Conservation (phyloP, 495 filamentous ascomycete genomes). For the Aspergillus incahuasiensis region DNA sequence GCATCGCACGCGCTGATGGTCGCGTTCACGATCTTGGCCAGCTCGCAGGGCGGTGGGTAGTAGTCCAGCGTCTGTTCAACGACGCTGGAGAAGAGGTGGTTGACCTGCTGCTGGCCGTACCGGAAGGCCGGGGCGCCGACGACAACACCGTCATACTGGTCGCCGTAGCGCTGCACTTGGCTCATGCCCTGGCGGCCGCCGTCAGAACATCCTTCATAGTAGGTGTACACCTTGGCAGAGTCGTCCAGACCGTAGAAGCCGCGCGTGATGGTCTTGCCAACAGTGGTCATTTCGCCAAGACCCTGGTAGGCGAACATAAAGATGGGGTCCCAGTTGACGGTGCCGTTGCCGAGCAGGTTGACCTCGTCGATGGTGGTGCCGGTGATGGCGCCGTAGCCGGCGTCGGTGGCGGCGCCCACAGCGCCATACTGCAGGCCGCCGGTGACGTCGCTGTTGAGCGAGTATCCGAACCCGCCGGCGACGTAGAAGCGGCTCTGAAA, state of each 20-base stretch:
- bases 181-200: conserved; percentile 40
- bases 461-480: conserved; percentile 33
- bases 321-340: conserved; percentile 41
- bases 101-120: conserved; percentile 45
- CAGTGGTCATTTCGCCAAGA: conserved; percentile 33
- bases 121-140: conserved; percentile 51
- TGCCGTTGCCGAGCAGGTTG: conserved; percentile 33
- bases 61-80: conserved; percentile 46
- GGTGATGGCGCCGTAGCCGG: conserved; percentile 35
- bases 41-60: conserved; percentile 48
- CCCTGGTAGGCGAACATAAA: conserved; percentile 45
- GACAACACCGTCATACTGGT: conserved; percentile 47
- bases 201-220: conserved; percentile 38
- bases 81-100: conserved; percentile 39
- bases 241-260: conserved; percentile 30
- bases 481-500: conserved; percentile 39
- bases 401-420: conserved; percentile 32
- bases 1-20: conserved; percentile 50
- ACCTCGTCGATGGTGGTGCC: conserved; percentile 32
- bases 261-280: conserved; percentile 31
- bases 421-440: conserved; percentile 39
- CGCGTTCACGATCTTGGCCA: conserved; percentile 46
- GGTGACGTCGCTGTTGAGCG: conserved; percentile 25
- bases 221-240: conserved; percentile 31
- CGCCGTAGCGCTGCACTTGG: conserved; percentile 49